Evolutionary conservation across 164 flowering plant genomes (phyloP).

Genomic region (Liquidambar formosana): DNA sequence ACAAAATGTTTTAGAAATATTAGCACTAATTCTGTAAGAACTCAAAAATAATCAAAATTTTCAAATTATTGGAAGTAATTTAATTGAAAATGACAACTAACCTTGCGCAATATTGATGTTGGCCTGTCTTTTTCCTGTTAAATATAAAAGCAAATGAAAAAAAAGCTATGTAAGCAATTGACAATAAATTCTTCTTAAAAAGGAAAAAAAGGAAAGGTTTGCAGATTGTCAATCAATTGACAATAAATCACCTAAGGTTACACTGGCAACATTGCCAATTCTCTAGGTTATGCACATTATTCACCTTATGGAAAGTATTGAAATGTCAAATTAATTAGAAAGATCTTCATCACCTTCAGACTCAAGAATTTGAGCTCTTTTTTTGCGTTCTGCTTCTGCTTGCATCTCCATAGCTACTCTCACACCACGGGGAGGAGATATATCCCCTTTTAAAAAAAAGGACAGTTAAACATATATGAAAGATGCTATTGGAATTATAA

Average conservation of each 20-base stretch:
- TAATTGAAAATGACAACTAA: slow-evolving; percentile 7
- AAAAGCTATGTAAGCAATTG: neutral
- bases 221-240: too few species aligned
- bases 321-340: neutral
- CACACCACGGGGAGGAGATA: slow-evolving; percentile 85
- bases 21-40: too few species aligned
- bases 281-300: neutral
- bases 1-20: too few species aligned
- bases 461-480: neutral
- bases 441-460: slow-evolving; percentile 63
- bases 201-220: too few species aligned
- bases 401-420: slow-evolving; percentile 97
- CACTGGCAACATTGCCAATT: too few species aligned
- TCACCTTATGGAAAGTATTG: neutral
- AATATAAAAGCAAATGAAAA: slow-evolving; percentile 4
- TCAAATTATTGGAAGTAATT: too few species aligned
- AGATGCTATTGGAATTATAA: neutral
- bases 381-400: slow-evolving; percentile 96
- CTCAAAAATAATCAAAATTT: too few species aligned
- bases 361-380: slow-evolving; percentile 89
- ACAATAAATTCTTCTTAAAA: neutral
- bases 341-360: slow-evolving; percentile 61
- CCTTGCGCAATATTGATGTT: slow-evolving; percentile 84
- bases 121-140: slow-evolving; percentile 85
- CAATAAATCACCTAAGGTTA: too few species aligned